Conservation (phyloP, 1,284 basidiomycete species). For the Neonothopanus nambi region DNA sequence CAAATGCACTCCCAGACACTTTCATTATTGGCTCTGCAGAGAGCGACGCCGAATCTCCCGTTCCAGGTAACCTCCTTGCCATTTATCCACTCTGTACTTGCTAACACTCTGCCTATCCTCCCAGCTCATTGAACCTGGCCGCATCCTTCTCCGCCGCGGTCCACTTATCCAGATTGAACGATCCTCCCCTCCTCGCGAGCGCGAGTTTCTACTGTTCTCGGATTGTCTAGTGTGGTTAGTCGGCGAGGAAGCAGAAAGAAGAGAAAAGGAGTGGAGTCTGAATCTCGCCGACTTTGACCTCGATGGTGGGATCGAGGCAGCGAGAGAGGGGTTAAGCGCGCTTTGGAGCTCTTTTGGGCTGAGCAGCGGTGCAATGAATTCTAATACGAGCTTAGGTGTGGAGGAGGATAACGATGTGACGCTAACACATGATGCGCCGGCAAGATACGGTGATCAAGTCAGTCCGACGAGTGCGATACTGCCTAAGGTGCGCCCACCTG, state of each 20-base stretch:
- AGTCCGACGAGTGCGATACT: constrained; percentile 9
- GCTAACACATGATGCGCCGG: too few relatives aligned
- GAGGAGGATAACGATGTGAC: too few relatives aligned
- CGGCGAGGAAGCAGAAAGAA: constrained; percentile 34
- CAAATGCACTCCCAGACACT: constrained; percentile 76
- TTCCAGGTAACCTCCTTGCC: constrained; percentile 40
- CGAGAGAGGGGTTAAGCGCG: not conserved
- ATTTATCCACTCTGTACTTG: too few relatives aligned
- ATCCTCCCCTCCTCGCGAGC: constrained; percentile 42
- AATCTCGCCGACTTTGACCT: not conserved
- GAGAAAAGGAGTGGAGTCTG: constrained; percentile 13
- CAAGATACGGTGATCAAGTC: too few relatives aligned
- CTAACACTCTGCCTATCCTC: constrained; percentile 44
- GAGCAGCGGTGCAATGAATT: too few relatives aligned
- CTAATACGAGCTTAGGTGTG: too few relatives aligned
- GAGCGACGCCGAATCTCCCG: constrained; percentile 70
- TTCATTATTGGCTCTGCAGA: constrained; percentile 73
- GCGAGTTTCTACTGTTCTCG: constrained; percentile 79
- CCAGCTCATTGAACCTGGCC: constrained; percentile 75
- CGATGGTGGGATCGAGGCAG: not conserved
- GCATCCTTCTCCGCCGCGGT: constrained; percentile 73
- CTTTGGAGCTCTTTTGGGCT: not conserved
- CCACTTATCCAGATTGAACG: constrained; percentile 45
- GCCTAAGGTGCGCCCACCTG: constrained; percentile 26
- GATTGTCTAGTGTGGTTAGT: constrained; percentile 81